Conservation (phyloP, 208 protist genomes). For the Endotrypanum monterogeii region DNA sequence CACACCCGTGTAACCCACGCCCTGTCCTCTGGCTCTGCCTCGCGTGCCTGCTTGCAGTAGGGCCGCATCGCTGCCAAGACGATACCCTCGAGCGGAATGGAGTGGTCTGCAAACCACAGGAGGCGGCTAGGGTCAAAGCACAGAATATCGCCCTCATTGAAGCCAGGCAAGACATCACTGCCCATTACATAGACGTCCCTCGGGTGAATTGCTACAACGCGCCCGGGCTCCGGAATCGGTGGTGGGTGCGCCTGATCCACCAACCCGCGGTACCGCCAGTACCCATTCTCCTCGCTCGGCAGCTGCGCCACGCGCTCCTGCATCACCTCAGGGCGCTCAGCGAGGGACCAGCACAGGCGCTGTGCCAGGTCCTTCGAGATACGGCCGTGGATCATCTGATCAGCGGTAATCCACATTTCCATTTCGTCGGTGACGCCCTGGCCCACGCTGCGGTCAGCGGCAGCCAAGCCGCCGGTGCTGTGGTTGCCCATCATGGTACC, state of each 20-base stretch:
- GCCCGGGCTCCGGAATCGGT: slow-evolving; percentile 39
- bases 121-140: slow-evolving; percentile 48
- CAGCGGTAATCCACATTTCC: slow-evolving; percentile 86
- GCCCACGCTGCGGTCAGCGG: slow-evolving; percentile 32
- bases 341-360: slow-evolving; percentile 71
- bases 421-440: slow-evolving; percentile 66
- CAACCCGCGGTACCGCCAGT: slow-evolving; percentile 83
- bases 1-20: slow-evolving; percentile 55
- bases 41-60: slow-evolving; percentile 69
- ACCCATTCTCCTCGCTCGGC: slow-evolving; percentile 49
- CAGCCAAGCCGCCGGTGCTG: slow-evolving; percentile 33
- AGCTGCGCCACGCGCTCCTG: slow-evolving; percentile 53
- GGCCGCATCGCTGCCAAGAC: slow-evolving; percentile 82
- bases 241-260: slow-evolving; percentile 59
- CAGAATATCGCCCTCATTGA: slow-evolving; percentile 85
- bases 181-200: slow-evolving; percentile 86
- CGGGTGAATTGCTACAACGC: slow-evolving; percentile 42
- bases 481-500: slow-evolving; percentile 32
- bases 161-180: slow-evolving; percentile 69
- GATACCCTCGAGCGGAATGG: slow-evolving; percentile 75
- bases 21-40: slow-evolving; percentile 56
- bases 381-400: slow-evolving; percentile 81
- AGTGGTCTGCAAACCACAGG: slow-evolving; percentile 68
- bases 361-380: slow-evolving; percentile 66
- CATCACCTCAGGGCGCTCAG: slow-evolving; percentile 71